A percentile compares a stretch with the other conserved stretches of the same genome.
Conservation (phyloP, 495 filamentous ascomycete species). For the Penicillium bovifimosum region DNA sequence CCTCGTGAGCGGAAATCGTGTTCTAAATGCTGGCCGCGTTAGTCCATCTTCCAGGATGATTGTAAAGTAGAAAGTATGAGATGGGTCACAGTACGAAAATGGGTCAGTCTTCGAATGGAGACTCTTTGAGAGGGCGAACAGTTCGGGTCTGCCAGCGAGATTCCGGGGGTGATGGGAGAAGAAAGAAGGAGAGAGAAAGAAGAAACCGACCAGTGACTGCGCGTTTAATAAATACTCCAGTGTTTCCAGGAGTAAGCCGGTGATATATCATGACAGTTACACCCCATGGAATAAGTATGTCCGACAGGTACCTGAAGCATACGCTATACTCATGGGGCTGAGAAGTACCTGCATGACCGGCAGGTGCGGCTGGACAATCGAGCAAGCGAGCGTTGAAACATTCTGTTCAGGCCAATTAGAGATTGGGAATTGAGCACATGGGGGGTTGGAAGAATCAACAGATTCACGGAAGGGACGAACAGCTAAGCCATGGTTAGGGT, state of each 20-base stretch:
- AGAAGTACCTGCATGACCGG: not conserved
- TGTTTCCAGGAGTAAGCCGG: not conserved
- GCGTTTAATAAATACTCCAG: not conserved
- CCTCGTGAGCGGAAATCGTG: no score
- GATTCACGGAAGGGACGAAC: no score
- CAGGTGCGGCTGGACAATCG: not conserved
- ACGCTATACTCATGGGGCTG: not conserved
- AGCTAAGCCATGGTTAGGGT: no score
- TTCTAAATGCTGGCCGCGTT: no score
- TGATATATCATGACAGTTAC: not conserved
- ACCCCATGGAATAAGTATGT: not conserved
- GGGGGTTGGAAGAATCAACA: not conserved
- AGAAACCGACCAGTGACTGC: not conserved
- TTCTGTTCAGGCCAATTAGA: not conserved
- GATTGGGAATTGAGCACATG: not conserved
- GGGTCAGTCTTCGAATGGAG: no score
- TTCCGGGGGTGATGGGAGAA: not conserved
- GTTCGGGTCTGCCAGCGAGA: not conserved
- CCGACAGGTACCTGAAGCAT: not conserved
- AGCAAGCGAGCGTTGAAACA: not conserved
- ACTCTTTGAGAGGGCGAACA: no score
- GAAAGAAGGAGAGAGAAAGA: not conserved
- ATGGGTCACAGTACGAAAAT: no score
- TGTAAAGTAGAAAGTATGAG: no score
- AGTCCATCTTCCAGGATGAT: no score